These are phyloP conservation scores for Periconia macrospinosa DNA, from an alignment of 2,329 filamentous ascomycete genomes.

Conservation along the genomic window DNA sequence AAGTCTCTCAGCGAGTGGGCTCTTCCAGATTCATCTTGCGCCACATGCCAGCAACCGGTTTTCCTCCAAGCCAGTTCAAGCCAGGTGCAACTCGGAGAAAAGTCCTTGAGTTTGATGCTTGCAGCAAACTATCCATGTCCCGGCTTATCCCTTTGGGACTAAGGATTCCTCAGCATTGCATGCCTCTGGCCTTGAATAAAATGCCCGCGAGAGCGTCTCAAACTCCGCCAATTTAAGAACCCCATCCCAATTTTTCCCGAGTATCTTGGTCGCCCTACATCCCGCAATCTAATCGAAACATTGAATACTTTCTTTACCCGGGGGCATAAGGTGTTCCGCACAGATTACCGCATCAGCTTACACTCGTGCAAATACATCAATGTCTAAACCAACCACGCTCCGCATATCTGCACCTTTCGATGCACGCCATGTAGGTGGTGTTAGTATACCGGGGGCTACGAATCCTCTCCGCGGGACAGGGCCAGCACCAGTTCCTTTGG, in stretches of 20 bases:
- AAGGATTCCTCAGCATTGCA: conserved; percentile 11
- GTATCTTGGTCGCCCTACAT: neutral
- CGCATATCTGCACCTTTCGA: conserved; percentile 38
- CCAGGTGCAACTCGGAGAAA: conserved; percentile 11
- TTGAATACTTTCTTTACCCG: conserved; percentile 14
- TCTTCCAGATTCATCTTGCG: conserved; percentile 11
- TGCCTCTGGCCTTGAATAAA: conserved; percentile 3
- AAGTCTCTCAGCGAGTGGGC: conserved; percentile 10
- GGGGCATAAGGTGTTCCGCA: conserved; percentile 8
- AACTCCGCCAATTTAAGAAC: conserved; percentile 7
- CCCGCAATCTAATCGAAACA: conserved; percentile 24
- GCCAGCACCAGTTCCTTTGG: conserved; percentile 21
- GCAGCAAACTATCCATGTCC: conserved; percentile 9
- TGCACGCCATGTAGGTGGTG: conserved; percentile 35
- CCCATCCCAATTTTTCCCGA: conserved; percentile 4
- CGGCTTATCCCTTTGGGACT: conserved; percentile 10
- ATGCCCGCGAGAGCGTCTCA: conserved; percentile 5
- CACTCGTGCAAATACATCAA: conserved; percentile 5
- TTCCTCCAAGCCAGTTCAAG: conserved; percentile 12
- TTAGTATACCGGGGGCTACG: conserved; percentile 26
- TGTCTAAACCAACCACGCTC: conserved; percentile 24
- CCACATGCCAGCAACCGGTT: conserved; percentile 24
- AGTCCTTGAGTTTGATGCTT: conserved; percentile 20
- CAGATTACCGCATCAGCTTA: conserved; percentile 7
- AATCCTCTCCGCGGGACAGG: conserved; percentile 17